Conservation (phyloP, 2,329 filamentous ascomycete genomes). For the Colletotrichum chrysophilum region DNA sequence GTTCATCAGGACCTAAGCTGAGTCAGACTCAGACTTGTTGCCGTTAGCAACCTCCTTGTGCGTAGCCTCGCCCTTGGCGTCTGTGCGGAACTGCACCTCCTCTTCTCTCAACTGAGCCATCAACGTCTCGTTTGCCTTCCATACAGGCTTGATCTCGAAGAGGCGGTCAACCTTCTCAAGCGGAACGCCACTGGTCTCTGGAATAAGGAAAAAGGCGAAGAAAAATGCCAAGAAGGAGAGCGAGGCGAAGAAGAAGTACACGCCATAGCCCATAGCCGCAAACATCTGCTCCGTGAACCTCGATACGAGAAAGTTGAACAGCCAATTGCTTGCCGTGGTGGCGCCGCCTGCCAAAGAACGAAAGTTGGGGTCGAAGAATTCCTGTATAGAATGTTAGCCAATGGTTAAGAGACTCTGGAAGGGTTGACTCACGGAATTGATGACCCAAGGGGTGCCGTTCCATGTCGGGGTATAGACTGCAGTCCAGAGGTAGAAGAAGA, state of each 20-base stretch:
- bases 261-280: slow-evolving; percentile 48
- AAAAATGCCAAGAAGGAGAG: slow-evolving; percentile 51
- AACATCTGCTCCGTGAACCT: slow-evolving; percentile 60
- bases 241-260: slow-evolving; percentile 60
- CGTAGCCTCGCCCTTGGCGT: slow-evolving; percentile 3
- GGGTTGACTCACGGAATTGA: slow-evolving; percentile 42
- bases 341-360: slow-evolving; percentile 59
- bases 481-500: slow-evolving; percentile 71
- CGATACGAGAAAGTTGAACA: slow-evolving; percentile 59
- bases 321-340: slow-evolving; percentile 63
- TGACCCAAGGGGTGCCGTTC: slow-evolving; percentile 68
- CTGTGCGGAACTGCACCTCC: slow-evolving; percentile 11
- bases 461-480: slow-evolving; percentile 60
- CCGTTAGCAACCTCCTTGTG: slow-evolving; percentile 7
- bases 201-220: slow-evolving; percentile 57
- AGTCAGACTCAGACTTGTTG: neutral
- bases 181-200: slow-evolving; percentile 58
- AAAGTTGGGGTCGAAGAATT: slow-evolving; percentile 60
- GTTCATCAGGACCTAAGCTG: neutral
- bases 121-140: slow-evolving; percentile 13
- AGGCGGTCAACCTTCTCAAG: slow-evolving; percentile 56
- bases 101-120: slow-evolving; percentile 10
- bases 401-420: neutral
- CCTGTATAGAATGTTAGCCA: slow-evolving; percentile 26
- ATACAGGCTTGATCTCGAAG: slow-evolving; percentile 40